These are phyloP conservation scores for Coniophora puteana DNA, from an alignment of 1,284 basidiomycete genomes.

Conservation along the genomic window DNA sequence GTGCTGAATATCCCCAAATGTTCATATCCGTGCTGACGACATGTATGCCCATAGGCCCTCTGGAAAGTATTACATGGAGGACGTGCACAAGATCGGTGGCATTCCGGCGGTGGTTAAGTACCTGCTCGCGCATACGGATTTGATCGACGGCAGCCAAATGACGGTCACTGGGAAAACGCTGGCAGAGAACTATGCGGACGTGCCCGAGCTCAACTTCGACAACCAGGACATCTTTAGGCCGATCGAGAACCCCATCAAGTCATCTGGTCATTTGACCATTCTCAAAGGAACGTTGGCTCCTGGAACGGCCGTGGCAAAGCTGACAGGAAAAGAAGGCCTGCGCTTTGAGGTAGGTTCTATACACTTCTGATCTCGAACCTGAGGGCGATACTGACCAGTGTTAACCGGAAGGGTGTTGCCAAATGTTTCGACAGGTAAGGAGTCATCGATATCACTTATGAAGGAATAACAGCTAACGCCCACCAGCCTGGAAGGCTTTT, in stretches of 20 bases:
- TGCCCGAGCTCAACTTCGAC: conserved; percentile 72
- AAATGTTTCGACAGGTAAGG: conserved; percentile 72
- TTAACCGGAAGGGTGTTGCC: conserved; percentile 53
- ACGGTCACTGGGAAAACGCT: conserved; percentile 95
- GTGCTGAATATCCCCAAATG: conserved; percentile 10
- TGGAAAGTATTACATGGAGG: conserved; percentile 96
- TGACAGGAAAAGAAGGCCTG: conserved; percentile 94
- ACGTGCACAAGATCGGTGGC: conserved; percentile 89
- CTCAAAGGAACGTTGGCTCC: conserved; percentile 89
- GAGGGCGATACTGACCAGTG: conserved; percentile 6
- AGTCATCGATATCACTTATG: background rate
- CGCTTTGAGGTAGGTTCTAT: conserved; percentile 65
- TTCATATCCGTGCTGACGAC: conserved; percentile 3
- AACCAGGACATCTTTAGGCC: conserved; percentile 83
- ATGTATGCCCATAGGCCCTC: conserved; percentile 59
- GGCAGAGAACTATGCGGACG: conserved; percentile 86
- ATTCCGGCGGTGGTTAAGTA: conserved; percentile 84
- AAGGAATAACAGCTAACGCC: conserved; percentile 5
- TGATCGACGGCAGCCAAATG: conserved; percentile 88
- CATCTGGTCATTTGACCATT: conserved; percentile 90
- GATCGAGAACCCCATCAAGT: conserved; percentile 85
- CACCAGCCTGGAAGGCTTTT: conserved; percentile 76
- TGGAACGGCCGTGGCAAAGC: conserved; percentile 89
- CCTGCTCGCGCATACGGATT: conserved; percentile 79
- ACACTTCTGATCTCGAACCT: conserved; percentile 3